These are phyloP conservation scores for Cairneyella variabilis DNA, from an alignment of 495 filamentous ascomycete genomes.

Conservation along the genomic window DNA sequence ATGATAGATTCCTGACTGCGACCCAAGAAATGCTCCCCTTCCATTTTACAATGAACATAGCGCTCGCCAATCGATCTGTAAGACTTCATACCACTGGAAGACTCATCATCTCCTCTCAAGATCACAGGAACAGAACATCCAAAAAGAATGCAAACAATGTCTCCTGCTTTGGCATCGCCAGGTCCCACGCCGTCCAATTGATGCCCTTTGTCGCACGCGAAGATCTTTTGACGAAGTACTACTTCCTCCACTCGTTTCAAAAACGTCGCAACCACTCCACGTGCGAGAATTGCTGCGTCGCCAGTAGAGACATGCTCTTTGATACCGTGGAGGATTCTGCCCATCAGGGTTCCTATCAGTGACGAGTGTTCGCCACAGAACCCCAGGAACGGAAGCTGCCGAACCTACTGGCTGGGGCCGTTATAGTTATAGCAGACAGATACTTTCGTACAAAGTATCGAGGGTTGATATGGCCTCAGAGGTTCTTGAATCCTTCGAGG, in stretches of 20 bases:
- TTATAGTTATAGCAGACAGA: too few relatives aligned
- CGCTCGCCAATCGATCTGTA: neutral
- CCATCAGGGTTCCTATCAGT: too few relatives aligned
- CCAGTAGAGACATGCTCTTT: too few relatives aligned
- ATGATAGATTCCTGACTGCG: neutral
- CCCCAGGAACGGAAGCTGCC: too few relatives aligned
- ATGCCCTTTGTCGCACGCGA: neutral
- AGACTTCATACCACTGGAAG: neutral
- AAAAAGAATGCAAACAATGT: neutral
- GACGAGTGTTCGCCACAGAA: too few relatives aligned
- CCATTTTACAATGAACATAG: constrained; percentile 8
- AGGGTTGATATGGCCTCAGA: too few relatives aligned
- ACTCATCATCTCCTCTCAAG: neutral
- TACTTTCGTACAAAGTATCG: too few relatives aligned
- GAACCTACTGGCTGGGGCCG: too few relatives aligned
- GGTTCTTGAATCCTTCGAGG: too few relatives aligned
- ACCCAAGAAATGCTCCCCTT: neutral
- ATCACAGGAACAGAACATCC: constrained; percentile 2
- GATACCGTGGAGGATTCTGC: too few relatives aligned
- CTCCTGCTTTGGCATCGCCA: neutral
- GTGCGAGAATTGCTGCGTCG: neutral
- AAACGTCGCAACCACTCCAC: neutral
- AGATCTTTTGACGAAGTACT: neutral
- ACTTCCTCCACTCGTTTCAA: neutral
- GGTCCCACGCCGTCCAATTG: neutral